Percentiles rank a stretch among this genome's conserved stretches.
Conservation (phyloP, 768 basidiomycete genomes). For the Agrocybe pediades region DNA sequence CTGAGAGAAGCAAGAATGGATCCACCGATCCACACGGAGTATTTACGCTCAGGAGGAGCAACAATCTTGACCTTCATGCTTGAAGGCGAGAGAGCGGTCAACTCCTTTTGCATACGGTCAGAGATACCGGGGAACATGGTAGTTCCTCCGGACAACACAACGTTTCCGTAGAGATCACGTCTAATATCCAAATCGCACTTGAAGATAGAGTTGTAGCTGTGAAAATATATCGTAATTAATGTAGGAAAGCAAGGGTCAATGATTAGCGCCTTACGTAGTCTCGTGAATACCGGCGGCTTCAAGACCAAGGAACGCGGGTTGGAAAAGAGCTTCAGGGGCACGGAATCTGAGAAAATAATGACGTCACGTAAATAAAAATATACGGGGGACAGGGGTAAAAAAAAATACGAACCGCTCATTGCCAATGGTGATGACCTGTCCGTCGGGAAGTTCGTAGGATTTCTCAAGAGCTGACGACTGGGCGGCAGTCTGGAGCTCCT, state of each 20-base stretch:
- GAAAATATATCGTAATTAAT: background rate
- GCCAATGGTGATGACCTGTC: constrained; percentile 94
- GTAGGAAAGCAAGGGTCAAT: constrained; percentile 9
- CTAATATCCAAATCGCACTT: constrained; percentile 88
- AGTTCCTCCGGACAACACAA: constrained; percentile 87
- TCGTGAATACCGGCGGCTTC: constrained; percentile 93
- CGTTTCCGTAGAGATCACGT: constrained; percentile 79
- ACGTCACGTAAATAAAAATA: constrained; percentile 46
- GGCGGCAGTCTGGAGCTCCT: constrained; percentile 90
- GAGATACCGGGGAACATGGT: constrained; percentile 98
- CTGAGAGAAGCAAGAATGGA: constrained; percentile 86
- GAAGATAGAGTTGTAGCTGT: constrained; percentile 80
- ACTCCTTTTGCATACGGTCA: constrained; percentile 95
- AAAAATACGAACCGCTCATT: constrained; percentile 83
- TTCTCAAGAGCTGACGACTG: constrained; percentile 90
- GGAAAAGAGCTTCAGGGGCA: constrained; percentile 93
- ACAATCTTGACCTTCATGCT: constrained; percentile 97
- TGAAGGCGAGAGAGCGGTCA: constrained; percentile 80
- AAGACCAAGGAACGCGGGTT: constrained; percentile 86
- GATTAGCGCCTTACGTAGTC: constrained; percentile 56
- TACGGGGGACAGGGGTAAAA: background rate
- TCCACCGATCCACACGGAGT: constrained; percentile 95
- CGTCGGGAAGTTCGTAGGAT: constrained; percentile 89
- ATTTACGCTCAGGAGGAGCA: constrained; percentile 91
- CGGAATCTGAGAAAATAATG: constrained; percentile 63